Percentiles rank a stretch among this genome's conserved stretches.
phyloP scores from a whole-genome alignment of 208 protist genomes.

The Crithidia expoeki region DNA sequence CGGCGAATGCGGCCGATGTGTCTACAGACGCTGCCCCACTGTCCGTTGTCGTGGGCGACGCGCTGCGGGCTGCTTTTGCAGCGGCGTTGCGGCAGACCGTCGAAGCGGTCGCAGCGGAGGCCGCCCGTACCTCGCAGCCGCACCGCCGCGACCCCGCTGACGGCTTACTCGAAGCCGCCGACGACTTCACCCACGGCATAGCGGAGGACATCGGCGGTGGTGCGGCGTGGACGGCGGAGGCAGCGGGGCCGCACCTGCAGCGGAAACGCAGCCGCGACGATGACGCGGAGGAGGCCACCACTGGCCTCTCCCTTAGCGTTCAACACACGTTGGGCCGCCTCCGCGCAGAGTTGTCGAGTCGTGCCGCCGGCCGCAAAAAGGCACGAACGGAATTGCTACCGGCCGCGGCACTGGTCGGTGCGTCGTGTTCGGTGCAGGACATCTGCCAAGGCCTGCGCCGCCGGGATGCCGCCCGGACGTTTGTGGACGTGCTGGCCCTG shows the following conservation, averaged over 20 bases:
- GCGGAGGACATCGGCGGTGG: background rate
- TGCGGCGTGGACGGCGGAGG: too few relatives aligned
- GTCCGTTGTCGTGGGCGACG: slow-evolving; percentile 33
- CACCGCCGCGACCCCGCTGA: too few relatives aligned
- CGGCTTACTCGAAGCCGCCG: too few relatives aligned
- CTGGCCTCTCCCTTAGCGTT: slow-evolving; percentile 44
- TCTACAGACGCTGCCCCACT: slow-evolving; percentile 36
- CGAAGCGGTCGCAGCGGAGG: slow-evolving; percentile 33
- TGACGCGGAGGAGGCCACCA: slow-evolving; percentile 17
- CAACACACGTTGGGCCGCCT: slow-evolving; percentile 67
- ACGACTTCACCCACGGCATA: slow-evolving; percentile 15
- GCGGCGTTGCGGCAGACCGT: slow-evolving; percentile 43
- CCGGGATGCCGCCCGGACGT: slow-evolving; percentile 73
- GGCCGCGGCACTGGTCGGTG: slow-evolving; percentile 29
- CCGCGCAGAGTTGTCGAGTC: slow-evolving; percentile 23
- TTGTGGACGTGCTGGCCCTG: slow-evolving; percentile 81
- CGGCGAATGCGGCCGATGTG: slow-evolving; percentile 21
- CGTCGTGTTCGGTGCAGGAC: slow-evolving; percentile 47
- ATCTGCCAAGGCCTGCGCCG: slow-evolving; percentile 56
- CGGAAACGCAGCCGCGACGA: slow-evolving; percentile 30
- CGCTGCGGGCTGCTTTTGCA: slow-evolving; percentile 45
- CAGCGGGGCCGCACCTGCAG: too few relatives aligned
- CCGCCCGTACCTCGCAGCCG: too few relatives aligned
- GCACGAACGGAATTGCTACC: slow-evolving; percentile 25
- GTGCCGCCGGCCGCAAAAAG: slow-evolving; percentile 25